Evolutionary conservation across 2,329 filamentous ascomycete genomes (phyloP).

Genomic region (Intubia oerlemansii): DNA sequence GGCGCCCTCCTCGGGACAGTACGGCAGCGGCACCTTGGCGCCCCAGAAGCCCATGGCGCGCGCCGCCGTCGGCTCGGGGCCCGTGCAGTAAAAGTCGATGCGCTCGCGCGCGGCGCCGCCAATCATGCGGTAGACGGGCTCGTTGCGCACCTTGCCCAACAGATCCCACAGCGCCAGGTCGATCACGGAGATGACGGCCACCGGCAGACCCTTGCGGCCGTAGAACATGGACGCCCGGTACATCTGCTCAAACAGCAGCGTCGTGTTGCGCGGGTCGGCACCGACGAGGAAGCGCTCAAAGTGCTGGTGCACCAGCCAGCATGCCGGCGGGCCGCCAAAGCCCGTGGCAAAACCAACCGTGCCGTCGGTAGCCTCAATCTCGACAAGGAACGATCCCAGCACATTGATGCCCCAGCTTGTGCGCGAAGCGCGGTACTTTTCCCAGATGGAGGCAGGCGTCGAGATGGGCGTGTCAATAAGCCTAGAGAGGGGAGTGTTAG

Average conservation of each 20-base stretch:
- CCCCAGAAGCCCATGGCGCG: slow-evolving; percentile 79
- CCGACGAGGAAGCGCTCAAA: slow-evolving; percentile 83
- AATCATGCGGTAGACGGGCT: slow-evolving; percentile 88
- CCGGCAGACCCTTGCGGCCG: slow-evolving; percentile 73
- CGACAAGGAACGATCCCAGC: slow-evolving; percentile 74
- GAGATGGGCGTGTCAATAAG: slow-evolving; percentile 82
- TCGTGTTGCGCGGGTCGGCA: slow-evolving; percentile 75
- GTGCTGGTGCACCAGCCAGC: slow-evolving; percentile 85
- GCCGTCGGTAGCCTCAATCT: slow-evolving; percentile 74
- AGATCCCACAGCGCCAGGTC: slow-evolving; percentile 88
- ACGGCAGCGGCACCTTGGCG: slow-evolving; percentile 75
- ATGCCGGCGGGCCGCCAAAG: slow-evolving; percentile 81
- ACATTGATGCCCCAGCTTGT: slow-evolving; percentile 96
- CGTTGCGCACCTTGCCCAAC: slow-evolving; percentile 71
- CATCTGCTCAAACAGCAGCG: slow-evolving; percentile 89
- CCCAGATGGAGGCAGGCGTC: slow-evolving; percentile 78
- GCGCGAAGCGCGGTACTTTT: slow-evolving; percentile 67
- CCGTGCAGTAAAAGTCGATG: slow-evolving; percentile 87
- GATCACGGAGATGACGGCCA: slow-evolving; percentile 85
- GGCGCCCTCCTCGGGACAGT: slow-evolving; percentile 71
- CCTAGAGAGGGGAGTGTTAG: slow-evolving; percentile 38
- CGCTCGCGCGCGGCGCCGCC: slow-evolving; percentile 71
- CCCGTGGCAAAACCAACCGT: slow-evolving; percentile 89
- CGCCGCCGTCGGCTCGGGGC: slow-evolving; percentile 60
- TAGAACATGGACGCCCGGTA: slow-evolving; percentile 94